Base-by-base conservation (phyloP, 2,329 filamentous ascomycete species). In the Alternaria sp. region DNA sequence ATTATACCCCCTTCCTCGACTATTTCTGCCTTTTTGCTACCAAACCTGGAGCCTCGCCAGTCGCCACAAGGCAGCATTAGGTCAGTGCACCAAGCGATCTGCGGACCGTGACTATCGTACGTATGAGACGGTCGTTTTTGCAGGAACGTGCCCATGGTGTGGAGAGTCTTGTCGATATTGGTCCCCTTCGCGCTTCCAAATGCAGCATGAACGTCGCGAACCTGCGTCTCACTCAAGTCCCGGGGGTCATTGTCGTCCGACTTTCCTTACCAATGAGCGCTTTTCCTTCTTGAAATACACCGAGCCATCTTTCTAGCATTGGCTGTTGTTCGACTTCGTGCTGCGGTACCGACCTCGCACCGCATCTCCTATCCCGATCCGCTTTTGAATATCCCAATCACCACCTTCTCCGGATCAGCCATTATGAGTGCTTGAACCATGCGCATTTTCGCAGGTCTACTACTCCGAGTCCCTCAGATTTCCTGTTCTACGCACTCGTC, bases 61-160 rank as follows among this genome's bases (percentile, higher is more conserved):
- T 66, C 59, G 25, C 17, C 46, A 49, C 47, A 21, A 53, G 50
- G 52, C 57, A 62, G 61, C 53, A 50, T 58, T 61, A 62, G 65
- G 57, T 60, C 58, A 21, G 60, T 57, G 55, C 61, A 47, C 53
- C 26, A 26, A 49, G 46, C 61, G 61, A 61, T 57, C 67, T 44
- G 63, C 60, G 62, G 57, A 57, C 70, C 68, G 70, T 64, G 66
- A 67, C 68, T 63, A 52, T 61, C 58, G 68, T 73, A 68, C 71
- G 70, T 65, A 62, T 59, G 59, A 57, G 63, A 63, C 54, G 66
- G 44, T 57, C 47, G 63, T 66, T 25, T 69, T 67, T 72, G 71
- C 69, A 72, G 67, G 64, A 54, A 65, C 52, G 59, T 59, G 59
- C 51, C 53, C 57, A 26, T 59, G 43, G 57, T 62, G 61, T 59